Evolutionary conservation across 768 basidiomycete species (phyloP), one percentile per base, ranked within the genome.

Genomic region (Boletellus sp.): DNA sequence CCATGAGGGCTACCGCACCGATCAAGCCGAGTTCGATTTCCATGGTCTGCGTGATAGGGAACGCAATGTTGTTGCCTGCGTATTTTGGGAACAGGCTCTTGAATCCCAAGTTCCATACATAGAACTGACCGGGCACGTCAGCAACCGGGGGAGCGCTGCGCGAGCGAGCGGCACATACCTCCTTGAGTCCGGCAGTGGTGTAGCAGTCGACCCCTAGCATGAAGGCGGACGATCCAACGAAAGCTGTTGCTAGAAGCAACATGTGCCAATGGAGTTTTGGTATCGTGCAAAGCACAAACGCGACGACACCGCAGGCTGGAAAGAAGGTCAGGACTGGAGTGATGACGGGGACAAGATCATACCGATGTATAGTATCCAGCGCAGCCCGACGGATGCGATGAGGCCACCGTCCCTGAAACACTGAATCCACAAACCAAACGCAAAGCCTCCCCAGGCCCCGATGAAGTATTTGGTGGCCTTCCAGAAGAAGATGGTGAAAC

Each of bases 31-130:
- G 78, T 63, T 96, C 94, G 51, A 97, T 93, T 64, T 90, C 78
- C 91, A 94, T 95, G 8, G 84, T 84, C 63, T 94, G 92, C 5
- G 87, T 79, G 45, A 94, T 82, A 26, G 93, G 91, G 63, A 89
- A 94, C 44, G 78, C 70, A 50, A 89, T 88, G 52, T 78, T 74
- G 59, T 83, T 78, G 45, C 72, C 69, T 19, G 76, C 71, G 57
- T 84, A 93, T 59, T 87, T 89, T 10, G 88, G 83, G 68, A 94
- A 97, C 24, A 97, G 70, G 5, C 72, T 60, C 2, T 72, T 76
- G 71, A 94, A 96, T 35, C 95, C 95, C 45, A 98, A 74, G 66
- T 96, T 98, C 84, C 89, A 96, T 44, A 96, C 74, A 70, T 96
- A 97, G 71, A 96, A 96, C 90, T 95, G 53, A 45, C 24, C 45